Evolutionary conservation across 176 grass and related monocot species (phyloP).

Genomic region (Sorghum bicolor): DNA sequence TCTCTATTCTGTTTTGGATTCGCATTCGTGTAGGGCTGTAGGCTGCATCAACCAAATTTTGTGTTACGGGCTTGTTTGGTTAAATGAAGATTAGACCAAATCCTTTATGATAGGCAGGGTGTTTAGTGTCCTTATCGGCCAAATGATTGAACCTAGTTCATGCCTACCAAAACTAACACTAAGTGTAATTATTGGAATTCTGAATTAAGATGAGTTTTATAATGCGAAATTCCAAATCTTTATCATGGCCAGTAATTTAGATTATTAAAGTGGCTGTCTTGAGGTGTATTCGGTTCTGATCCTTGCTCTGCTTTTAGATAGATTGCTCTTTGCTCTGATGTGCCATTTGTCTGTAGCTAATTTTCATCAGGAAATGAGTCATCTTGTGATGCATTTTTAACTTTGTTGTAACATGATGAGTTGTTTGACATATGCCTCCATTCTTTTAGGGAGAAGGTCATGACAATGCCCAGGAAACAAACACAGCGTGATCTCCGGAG

Average conservation of each 20-base stretch:
- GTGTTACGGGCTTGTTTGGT: neutral
- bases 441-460: slow-evolving; percentile 78
- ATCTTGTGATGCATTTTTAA: slow-evolving; percentile 4
- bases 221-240: neutral
- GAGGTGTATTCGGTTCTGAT: neutral
- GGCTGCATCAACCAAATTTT: neutral
- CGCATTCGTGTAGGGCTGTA: neutral
- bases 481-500: slow-evolving; percentile 58
- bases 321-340: neutral
- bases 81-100: neutral
- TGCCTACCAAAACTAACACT: neutral
- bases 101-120: neutral
- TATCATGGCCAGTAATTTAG: neutral
- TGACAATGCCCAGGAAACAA: slow-evolving; percentile 81
- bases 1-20: neutral
- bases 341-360: slow-evolving; percentile 14
- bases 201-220: neutral
- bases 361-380: slow-evolving; percentile 2
- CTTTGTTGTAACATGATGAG: neutral
- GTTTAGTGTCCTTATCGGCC: neutral
- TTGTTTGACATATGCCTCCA: slow-evolving; percentile 22
- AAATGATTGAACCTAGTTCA: neutral
- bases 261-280: neutral
- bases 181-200: neutral
- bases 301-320: neutral